These are phyloP conservation scores for Serpula lacrymans DNA, from an alignment of 768 basidiomycete species.

Conservation along the genomic window DNA sequence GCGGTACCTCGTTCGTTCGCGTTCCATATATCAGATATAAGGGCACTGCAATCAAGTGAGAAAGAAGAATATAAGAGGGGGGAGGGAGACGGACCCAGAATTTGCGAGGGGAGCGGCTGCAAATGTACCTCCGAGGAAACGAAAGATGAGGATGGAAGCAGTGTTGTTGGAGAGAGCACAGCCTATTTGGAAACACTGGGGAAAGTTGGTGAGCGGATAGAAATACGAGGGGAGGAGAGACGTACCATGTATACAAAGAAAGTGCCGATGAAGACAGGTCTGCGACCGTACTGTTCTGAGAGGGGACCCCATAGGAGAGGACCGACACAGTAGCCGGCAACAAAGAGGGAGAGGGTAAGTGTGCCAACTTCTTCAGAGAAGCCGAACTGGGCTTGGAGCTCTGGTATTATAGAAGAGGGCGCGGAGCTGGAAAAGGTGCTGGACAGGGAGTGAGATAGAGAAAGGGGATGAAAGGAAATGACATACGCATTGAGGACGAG, in stretches of 20 bases:
- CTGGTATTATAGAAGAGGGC: slow-evolving; percentile 45
- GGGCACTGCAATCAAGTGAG: slow-evolving; percentile 30
- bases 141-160: slow-evolving; percentile 59
- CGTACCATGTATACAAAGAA: slow-evolving; percentile 55
- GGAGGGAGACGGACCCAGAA: slow-evolving; percentile 45
- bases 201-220: slow-evolving; percentile 1
- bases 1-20: slow-evolving; percentile 59
- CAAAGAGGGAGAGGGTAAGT: slow-evolving; percentile 59
- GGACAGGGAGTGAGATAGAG: slow-evolving; percentile 1
- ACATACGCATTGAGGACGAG: slow-evolving; percentile 55
- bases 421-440: slow-evolving; percentile 66
- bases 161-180: slow-evolving; percentile 61
- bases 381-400: slow-evolving; percentile 43
- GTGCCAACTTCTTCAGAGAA: slow-evolving; percentile 50
- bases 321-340: slow-evolving; percentile 66
- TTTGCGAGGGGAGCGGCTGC: slow-evolving; percentile 69
- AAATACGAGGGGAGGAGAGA: slow-evolving; percentile 4
- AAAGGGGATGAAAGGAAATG: not conserved
- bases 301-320: slow-evolving; percentile 59
- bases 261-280: slow-evolving; percentile 52
- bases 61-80: not conserved
- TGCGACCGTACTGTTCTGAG: slow-evolving; percentile 54
- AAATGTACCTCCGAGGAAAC: slow-evolving; percentile 69
- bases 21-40: slow-evolving; percentile 64
- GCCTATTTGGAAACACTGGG: slow-evolving; percentile 58